phyloP scores from a whole-genome alignment of 306 rosid species.

The Ammopiptanthus mongolicus region DNA sequence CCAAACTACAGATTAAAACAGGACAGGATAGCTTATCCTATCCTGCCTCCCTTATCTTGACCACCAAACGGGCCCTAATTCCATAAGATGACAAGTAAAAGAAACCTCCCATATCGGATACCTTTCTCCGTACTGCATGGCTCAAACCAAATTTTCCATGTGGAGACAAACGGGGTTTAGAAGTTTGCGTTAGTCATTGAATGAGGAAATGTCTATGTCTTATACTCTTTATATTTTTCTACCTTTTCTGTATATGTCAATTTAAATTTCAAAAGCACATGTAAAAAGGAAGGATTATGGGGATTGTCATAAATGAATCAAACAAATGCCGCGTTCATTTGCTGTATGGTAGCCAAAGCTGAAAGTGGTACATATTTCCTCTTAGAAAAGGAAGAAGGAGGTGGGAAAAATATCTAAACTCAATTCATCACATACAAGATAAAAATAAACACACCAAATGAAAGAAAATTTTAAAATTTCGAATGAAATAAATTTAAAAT shows the following conservation, averaged over 20 bases:
- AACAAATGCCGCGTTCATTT: neutral
- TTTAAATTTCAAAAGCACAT: constrained; percentile 20
- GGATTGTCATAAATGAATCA: neutral
- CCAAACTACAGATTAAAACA: no score
- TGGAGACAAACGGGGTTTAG: neutral
- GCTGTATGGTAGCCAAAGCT: neutral
- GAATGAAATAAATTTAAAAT: no score
- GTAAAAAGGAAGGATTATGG: neutral
- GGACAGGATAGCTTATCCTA: no score
- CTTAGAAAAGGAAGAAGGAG: neutral
- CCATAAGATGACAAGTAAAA: neutral
- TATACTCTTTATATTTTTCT: neutral
- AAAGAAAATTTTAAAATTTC: no score
- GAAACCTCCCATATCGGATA: neutral
- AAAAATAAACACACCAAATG: no score
- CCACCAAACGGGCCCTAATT: no score
- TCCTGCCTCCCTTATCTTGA: no score
- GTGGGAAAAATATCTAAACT: no score
- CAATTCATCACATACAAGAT: no score
- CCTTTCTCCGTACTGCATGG: neutral
- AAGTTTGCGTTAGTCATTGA: neutral
- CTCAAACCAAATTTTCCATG: neutral
- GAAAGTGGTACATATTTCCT: neutral
- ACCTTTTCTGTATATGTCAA: neutral
- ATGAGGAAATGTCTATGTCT: neutral